Base-by-base conservation (phyloP, 441 rosid genomes). In the Populus trichocarpa region DNA sequence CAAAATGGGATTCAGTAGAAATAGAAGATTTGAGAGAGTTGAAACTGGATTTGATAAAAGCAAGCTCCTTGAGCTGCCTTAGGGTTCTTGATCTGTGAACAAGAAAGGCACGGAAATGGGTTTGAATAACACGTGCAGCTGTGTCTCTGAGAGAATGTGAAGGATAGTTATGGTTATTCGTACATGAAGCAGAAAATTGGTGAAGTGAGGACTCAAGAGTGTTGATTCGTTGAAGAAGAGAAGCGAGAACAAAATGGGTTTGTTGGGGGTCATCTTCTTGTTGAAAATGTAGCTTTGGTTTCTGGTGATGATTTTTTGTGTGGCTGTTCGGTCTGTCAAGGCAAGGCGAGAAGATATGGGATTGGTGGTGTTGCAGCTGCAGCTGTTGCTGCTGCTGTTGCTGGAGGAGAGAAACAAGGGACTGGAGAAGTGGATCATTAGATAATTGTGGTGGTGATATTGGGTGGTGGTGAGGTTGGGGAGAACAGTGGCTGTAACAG, bases 71-170 rank as follows among this genome's bases (percentile, higher is more conserved):
- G 80, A 94, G 97, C 79, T 91, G 90, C 32, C 94, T 82, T 32
- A 96, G 92, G 72, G 92, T 85, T 83, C 87, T 85, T 66, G 98
- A 96, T 91, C 97, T 89, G 28, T 83, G 90, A 72, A 87, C 97
- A 4, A 96, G 90, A 87, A 89, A 90, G 28, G 92, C 84, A 0
- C 97, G 92, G 81, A 94, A 96, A 85, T 89, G 94, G 78, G 84
- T 80, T 80, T 94, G 99, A 77, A 96, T 96, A 30, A 96, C 88
- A 36, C 95, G 87, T 36, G 99, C 98, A 6, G 98, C 98, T 10
- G 89, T 80, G 67, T 93, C 97, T 85, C 89, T 88, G 3, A 93
- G 81, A 18, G 92, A 81, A 36, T 46, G 73, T 5, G 79, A 69
- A 23, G 84, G 59, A 50, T 64, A 80, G 79, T 28, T 26, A 22